Base-by-base conservation (phyloP, 2,329 filamentous ascomycete species). In the Aureobasidium sp. region DNA sequence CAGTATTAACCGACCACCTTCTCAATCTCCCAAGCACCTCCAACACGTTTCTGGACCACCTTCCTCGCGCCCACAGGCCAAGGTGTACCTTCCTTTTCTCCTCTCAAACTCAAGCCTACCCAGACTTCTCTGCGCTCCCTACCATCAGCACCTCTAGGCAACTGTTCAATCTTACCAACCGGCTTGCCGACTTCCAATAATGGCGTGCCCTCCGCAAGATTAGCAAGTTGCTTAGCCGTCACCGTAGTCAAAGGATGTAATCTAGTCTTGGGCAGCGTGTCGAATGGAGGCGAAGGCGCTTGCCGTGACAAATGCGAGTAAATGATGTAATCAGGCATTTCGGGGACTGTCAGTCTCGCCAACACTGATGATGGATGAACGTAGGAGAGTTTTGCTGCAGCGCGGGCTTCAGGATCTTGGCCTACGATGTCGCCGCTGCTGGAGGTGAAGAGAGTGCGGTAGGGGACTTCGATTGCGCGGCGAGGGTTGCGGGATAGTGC, bases 381-480 rank as follows among this genome's bases (percentile, higher is more conserved):
- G 71, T 89, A 97, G 1, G 97, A 91, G 34, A 87, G 86, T 61
- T 82, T 81, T 59, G 89, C 85, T 34, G 81, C 67, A 13, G 79
- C 71, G 16, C 79, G 76, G 16, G 78, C 73, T 70, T 68, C 73
- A 62, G 54, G 80, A 16, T 42, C 50, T 32, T 34, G 37, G 39
- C 36, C 41, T 34, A 42, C 41, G 29, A 27, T n/a, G 55, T 69
- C 69, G 32, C 4, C 66, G 21, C 79, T 70, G 47, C 84, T 72
- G 64, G 90, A 79, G 0, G 91, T 86, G 66, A 92, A 85, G 5
- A 99, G 85, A 0, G 94, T 91, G 7, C 96, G 74, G 71, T 97
- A 99, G 0, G 93, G 89, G 3, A 97, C 89, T 67, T 97, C 91
- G 65, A 94, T 95, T 1, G 92, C 89, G n/a, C 91, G 85, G 55